Percentiles rank a stretch among this genome's conserved stretches.
These are phyloP conservation scores for Brassica balearica DNA, from an alignment of 441 rosid species.

Conservation along the genomic window DNA sequence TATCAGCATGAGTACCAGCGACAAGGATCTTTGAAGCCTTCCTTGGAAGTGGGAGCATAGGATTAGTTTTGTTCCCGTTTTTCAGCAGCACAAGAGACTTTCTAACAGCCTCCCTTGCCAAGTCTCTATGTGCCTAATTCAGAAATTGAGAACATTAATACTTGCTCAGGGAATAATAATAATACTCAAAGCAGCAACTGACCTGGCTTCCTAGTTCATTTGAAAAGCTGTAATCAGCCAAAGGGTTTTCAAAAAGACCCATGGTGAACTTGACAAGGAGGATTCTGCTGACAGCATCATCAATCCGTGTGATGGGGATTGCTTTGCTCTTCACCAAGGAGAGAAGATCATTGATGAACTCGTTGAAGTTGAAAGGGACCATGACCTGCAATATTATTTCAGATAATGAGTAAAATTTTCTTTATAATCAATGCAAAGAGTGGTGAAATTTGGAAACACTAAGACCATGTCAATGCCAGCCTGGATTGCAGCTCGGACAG, in stretches of 20 bases:
- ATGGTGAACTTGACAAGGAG: conserved; percentile 72
- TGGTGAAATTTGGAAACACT: conserved; percentile 30
- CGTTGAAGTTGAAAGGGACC: conserved; percentile 73
- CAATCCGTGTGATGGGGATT: conserved; percentile 68
- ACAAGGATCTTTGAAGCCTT: conserved; percentile 63
- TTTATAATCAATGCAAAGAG: conserved; percentile 7
- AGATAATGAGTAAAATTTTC: background rate
- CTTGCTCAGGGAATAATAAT: background rate
- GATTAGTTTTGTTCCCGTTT: conserved; percentile 62
- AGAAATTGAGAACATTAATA: conserved; percentile 28
- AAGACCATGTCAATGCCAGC: conserved; percentile 83
- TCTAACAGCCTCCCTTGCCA: conserved; percentile 59
- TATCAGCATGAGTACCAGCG: conserved; percentile 74
- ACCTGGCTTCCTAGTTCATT: conserved; percentile 82
- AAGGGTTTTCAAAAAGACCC: conserved; percentile 86
- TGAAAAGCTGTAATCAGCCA: conserved; percentile 69
- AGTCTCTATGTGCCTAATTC: conserved; percentile 6
- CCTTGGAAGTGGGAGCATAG: conserved; percentile 66
- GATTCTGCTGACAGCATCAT: conserved; percentile 82
- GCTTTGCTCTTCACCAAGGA: conserved; percentile 60
- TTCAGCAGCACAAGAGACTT: conserved; percentile 73
- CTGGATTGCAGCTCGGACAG: conserved; percentile 64
- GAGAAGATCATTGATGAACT: conserved; percentile 69
- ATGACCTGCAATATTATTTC: conserved; percentile 57
- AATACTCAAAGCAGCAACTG: conserved; percentile 14